Conservation (phyloP, 495 filamentous ascomycete genomes). For the Lentithecium fluviatile region DNA sequence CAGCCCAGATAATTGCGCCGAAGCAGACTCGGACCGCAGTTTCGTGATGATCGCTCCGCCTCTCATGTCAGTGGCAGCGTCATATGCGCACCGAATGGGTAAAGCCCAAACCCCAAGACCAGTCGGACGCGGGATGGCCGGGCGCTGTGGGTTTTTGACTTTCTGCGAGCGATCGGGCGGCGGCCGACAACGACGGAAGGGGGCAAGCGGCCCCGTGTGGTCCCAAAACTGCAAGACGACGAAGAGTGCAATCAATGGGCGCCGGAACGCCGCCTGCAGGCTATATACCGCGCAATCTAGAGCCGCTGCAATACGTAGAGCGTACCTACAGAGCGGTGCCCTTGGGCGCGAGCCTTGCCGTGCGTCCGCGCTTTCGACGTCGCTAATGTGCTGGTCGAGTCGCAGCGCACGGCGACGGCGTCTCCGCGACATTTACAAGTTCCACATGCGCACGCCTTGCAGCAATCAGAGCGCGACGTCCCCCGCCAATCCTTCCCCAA, state of each 20-base stretch:
- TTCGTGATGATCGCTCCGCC: too few species aligned
- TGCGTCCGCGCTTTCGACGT: not conserved
- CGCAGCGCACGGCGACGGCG: too few species aligned
- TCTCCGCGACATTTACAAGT: too few species aligned
- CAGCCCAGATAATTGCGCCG: too few species aligned
- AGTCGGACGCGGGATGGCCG: too few species aligned
- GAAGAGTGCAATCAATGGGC: not conserved
- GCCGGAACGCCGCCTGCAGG: not conserved
- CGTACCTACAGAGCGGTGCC: not conserved
- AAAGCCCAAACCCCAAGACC: too few species aligned
- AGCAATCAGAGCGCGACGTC: not conserved
- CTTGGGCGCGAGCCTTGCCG: not conserved
- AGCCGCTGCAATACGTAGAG: not conserved
- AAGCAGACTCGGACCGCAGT: too few species aligned
- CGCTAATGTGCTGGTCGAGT: too few species aligned
- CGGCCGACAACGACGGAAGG: not conserved
- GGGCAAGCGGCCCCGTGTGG: too few species aligned
- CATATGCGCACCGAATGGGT: too few species aligned
- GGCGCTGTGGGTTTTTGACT: not conserved
- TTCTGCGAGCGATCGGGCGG: not conserved
- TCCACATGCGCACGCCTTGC: too few species aligned
- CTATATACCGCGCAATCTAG: not conserved
- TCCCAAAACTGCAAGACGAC: not conserved
- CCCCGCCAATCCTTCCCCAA: not conserved
- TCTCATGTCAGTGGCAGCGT: too few species aligned